Conservation (phyloP, 345 rosid genomes). For the Hirschfeldia incana region DNA sequence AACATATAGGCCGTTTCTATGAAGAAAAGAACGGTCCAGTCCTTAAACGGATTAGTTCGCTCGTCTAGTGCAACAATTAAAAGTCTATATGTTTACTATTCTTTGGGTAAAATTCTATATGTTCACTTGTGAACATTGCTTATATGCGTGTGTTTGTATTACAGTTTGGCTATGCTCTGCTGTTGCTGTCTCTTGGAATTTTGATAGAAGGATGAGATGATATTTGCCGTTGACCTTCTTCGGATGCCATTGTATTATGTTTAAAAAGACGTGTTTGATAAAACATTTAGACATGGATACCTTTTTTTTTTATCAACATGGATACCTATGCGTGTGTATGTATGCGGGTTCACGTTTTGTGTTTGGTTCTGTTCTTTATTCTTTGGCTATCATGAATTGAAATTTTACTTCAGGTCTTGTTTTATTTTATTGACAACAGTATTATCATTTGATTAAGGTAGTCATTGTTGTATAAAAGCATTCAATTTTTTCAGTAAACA, state of each 20-base stretch:
- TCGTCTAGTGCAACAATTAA: neutral
- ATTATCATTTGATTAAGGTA: too few species aligned
- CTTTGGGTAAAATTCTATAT: neutral
- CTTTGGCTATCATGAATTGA: too few species aligned
- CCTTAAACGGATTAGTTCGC: neutral
- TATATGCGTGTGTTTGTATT: slow-evolving; percentile 8
- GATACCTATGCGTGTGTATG: neutral
- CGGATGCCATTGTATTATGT: neutral
- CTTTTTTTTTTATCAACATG: too few species aligned
- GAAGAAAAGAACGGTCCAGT: neutral
- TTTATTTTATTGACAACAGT: too few species aligned
- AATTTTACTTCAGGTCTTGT: too few species aligned
- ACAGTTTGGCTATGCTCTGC: slow-evolving; percentile 72
- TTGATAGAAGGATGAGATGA: slow-evolving; percentile 37
- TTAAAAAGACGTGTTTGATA: slow-evolving; percentile 18
- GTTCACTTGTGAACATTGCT: neutral
- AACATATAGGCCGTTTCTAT: neutral
- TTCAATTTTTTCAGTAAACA: too few species aligned
- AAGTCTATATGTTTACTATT: neutral
- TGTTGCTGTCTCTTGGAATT: slow-evolving; percentile 70
- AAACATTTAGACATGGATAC: neutral
- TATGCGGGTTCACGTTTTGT: slow-evolving; percentile 27
- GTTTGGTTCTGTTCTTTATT: neutral
- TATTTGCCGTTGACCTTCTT: slow-evolving; percentile 24
- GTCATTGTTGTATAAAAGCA: too few species aligned